Evolutionary conservation across 139 green algal genomes (phyloP).

Genomic region (Chlorella sorokiniana): DNA sequence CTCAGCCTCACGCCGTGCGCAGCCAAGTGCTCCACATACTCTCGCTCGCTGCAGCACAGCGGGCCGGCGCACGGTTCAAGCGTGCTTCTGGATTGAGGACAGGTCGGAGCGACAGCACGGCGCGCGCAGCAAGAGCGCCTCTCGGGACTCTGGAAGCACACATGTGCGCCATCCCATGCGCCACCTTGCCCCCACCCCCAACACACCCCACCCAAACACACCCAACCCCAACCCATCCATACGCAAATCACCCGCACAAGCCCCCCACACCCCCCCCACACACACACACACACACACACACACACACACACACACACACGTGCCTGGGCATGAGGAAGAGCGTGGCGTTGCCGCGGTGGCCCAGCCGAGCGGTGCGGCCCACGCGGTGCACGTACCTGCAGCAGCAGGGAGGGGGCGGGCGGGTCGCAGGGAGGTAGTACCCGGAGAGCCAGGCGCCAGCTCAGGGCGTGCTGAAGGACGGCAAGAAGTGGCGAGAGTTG

Average conservation of each 20-base stretch:
- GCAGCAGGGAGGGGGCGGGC: not conserved
- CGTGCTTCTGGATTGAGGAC: not conserved
- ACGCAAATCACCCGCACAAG: not conserved
- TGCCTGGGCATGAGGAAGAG: conserved; percentile 83
- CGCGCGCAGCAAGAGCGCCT: no score
- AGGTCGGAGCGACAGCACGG: no score
- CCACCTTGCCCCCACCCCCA: no score
- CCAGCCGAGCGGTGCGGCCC: conserved; percentile 89
- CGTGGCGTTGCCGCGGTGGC: conserved; percentile 77
- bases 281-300: not conserved
- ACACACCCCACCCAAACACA: no score
- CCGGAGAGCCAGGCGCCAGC: not conserved
- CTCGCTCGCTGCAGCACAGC: conserved; percentile 61
- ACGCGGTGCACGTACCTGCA: conserved; percentile 82
- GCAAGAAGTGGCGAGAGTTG: no score
- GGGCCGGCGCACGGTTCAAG: not conserved
- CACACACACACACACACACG: not conserved
- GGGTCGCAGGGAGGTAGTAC: conserved; percentile 2
- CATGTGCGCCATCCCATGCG: no score
- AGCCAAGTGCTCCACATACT: conserved; percentile 79
- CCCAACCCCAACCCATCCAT: no score
- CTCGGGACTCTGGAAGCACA: no score
- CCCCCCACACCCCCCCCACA: not conserved
- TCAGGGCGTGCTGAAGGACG: not conserved
- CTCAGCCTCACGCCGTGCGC: conserved; percentile 48